Conservation (phyloP, 176 grass and related monocot genomes). For the maize (Zea mays) region DNA sequence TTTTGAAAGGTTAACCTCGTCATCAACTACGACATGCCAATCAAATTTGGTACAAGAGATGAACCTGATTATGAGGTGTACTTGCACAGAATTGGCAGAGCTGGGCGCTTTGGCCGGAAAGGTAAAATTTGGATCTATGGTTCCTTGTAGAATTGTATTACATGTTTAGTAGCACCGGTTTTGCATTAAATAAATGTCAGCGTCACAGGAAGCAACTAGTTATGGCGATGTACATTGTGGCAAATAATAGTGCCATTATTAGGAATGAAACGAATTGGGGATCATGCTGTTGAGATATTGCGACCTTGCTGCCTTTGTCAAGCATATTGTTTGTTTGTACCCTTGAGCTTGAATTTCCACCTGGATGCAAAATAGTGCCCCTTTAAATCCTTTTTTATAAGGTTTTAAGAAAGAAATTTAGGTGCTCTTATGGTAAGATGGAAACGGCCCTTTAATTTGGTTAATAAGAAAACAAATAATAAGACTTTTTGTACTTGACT, state of each 20-base stretch:
- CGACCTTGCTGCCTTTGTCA: background rate
- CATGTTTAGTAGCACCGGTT: background rate
- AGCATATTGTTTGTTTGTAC: background rate
- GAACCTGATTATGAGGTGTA: conserved; percentile 94
- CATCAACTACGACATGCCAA: conserved; percentile 91
- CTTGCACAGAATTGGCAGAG: conserved; percentile 94
- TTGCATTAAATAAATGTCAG: background rate
- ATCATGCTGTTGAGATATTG: background rate
- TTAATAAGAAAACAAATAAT: background rate
- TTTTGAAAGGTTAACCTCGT: conserved; percentile 84
- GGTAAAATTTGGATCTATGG: conserved; percentile 49
- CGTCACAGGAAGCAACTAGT: background rate
- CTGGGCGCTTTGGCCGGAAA: conserved; percentile 91
- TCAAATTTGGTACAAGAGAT: conserved; percentile 59
- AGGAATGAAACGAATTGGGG: conserved; percentile 9
- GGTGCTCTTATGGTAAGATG: conserved; percentile 1
- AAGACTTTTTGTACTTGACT: background rate
- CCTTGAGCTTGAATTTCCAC: background rate
- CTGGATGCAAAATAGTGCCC: background rate
- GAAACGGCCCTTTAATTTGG: background rate
- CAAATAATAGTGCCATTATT: background rate
- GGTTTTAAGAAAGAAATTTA: background rate
- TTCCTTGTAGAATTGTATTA: background rate
- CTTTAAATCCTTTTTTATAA: background rate
- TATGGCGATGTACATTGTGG: background rate